A percentile compares a stretch with the other conserved stretches of the same genome.
Conservation (phyloP, 2,329 filamentous ascomycete species). For the Sporothrix brunneoviolacea region DNA sequence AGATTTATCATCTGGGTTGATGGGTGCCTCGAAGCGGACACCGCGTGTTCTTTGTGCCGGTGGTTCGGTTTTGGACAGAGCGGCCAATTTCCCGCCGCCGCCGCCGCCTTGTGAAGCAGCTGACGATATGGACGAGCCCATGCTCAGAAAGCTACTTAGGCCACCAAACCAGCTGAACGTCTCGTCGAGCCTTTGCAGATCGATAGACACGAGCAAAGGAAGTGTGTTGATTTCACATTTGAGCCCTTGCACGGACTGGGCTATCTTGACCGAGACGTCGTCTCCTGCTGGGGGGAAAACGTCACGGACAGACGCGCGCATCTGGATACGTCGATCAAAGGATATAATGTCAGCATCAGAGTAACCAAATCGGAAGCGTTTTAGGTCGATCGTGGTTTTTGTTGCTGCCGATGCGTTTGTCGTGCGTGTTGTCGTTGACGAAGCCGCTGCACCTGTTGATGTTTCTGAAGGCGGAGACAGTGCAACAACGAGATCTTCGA, state of each 20-base stretch:
- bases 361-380: conserved; percentile 58
- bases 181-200: conserved; percentile 77
- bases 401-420: background rate
- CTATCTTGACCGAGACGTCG: conserved; percentile 50
- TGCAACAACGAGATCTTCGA: conserved; percentile 38
- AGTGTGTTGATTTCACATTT: conserved; percentile 65
- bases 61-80: conserved; percentile 26
- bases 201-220: conserved; percentile 67
- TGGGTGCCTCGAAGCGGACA: conserved; percentile 48
- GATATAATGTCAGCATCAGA: conserved; percentile 56
- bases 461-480: conserved; percentile 23
- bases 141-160: conserved; percentile 80
- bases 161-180: conserved; percentile 85
- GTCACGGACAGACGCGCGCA: conserved; percentile 54
- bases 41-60: conserved; percentile 41
- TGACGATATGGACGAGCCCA: conserved; percentile 77
- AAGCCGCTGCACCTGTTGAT: conserved; percentile 13
- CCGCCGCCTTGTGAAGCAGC: conserved; percentile 45
- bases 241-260: conserved; percentile 37
- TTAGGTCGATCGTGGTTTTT: conserved; percentile 39
- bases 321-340: conserved; percentile 51
- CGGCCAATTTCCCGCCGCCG: conserved; percentile 5
- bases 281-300: conserved; percentile 50
- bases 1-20: conserved; percentile 40
- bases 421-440: background rate